Percentiles rank a stretch among this genome's conserved stretches.
phyloP scores from a whole-genome alignment of 345 rosid species.

The Garcia nutans region DNA sequence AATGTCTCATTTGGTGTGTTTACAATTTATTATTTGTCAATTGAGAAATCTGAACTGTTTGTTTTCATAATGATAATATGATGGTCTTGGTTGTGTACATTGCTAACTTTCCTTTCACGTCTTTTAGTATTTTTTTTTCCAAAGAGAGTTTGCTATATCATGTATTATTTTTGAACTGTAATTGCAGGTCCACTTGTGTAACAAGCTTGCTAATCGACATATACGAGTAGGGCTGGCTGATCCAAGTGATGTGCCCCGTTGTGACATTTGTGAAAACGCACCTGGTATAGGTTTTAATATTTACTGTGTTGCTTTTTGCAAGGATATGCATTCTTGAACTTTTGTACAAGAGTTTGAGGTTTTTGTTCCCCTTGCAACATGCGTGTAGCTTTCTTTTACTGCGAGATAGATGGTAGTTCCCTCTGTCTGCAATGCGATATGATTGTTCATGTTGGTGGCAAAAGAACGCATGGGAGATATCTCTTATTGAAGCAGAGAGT shows the following conservation, averaged over 20 bases:
- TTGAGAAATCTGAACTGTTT: background rate
- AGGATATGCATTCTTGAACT: background rate
- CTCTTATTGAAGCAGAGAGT: conserved; percentile 75
- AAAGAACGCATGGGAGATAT: conserved; percentile 74
- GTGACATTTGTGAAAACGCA: conserved; percentile 83
- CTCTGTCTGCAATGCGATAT: conserved; percentile 89
- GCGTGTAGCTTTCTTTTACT: conserved; percentile 75
- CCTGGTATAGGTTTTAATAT: conserved; percentile 47
- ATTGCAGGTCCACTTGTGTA: conserved; percentile 76
- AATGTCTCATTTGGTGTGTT: background rate
- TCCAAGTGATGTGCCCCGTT: conserved; percentile 70
- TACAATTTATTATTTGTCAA: background rate
- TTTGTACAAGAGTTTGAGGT: conserved; percentile 22
- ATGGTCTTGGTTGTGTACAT: background rate
- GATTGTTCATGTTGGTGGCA: conserved; percentile 89
- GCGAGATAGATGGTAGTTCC: conserved; percentile 83
- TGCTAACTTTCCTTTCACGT: background rate
- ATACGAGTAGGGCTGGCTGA: conserved; percentile 73
- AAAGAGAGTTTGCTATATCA: background rate
- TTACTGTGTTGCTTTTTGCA: background rate
- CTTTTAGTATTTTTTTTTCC: background rate
- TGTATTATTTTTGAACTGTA: background rate
- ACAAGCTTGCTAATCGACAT: conserved; percentile 83
- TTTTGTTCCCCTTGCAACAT: conserved; percentile 20
- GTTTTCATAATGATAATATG: background rate